Percentiles rank a stretch among this genome's conserved stretches.
Conservation (phyloP, 306 rosid species). For the Cicer arietinum region DNA sequence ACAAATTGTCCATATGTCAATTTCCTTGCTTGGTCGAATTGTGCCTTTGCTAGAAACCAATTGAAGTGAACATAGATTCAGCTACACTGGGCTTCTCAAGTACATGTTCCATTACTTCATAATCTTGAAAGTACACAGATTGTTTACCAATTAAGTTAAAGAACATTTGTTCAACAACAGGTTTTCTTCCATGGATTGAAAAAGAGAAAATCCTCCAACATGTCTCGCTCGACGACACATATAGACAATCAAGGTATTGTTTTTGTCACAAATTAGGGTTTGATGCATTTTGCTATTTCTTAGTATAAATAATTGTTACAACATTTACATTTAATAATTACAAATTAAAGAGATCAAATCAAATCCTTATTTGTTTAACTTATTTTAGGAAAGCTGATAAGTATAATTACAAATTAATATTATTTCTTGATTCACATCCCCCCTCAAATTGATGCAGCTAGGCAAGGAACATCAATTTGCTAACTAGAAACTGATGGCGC, state of each 20-base stretch:
- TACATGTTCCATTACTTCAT: not conserved
- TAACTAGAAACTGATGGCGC: too few relatives aligned
- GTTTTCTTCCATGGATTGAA: not conserved
- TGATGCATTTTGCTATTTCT: too few relatives aligned
- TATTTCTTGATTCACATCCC: too few relatives aligned
- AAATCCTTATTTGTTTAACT: too few relatives aligned
- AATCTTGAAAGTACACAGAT: not conserved
- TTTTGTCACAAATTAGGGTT: too few relatives aligned
- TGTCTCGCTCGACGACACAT: not conserved
- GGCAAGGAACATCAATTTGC: too few relatives aligned
- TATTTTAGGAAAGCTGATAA: too few relatives aligned
- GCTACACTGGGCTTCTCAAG: not conserved
- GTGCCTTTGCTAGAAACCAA: not conserved
- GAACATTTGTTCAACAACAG: not conserved
- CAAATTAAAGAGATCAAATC: too few relatives aligned
- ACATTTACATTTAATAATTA: too few relatives aligned
- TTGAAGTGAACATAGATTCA: not conserved
- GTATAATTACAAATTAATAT: too few relatives aligned
- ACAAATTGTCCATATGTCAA: not conserved
- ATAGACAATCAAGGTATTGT: not conserved
- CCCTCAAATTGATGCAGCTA: too few relatives aligned
- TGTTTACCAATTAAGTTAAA: not conserved
- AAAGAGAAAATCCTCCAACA: not conserved
- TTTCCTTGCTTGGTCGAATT: not conserved
- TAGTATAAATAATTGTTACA: too few relatives aligned